A percentile compares a stretch with the other conserved stretches of the same genome.
These are phyloP conservation scores for Colletotrichum lini DNA, from an alignment of 2,329 filamentous ascomycete genomes.

Conservation along the genomic window DNA sequence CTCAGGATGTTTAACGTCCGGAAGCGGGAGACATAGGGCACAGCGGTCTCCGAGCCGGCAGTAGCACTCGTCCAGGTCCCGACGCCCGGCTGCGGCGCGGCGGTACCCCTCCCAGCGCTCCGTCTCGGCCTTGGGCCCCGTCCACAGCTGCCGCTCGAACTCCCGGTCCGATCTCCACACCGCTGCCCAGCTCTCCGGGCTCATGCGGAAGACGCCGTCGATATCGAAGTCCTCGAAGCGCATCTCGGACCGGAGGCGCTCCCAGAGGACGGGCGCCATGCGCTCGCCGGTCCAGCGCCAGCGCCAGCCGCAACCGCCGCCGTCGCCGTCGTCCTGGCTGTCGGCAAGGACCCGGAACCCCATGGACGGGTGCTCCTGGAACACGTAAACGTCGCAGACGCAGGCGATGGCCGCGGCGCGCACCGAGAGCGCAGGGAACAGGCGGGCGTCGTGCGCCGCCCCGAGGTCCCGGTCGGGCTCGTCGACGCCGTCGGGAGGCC, in stretches of 20 bases:
- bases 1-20: slow-evolving; percentile 3
- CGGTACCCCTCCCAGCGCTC: slow-evolving; percentile 28
- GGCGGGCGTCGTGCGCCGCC: background rate
- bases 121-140: slow-evolving; percentile 5
- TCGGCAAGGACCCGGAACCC: background rate
- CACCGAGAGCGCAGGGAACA: slow-evolving; percentile 34
- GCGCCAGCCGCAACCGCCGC: background rate
- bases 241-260: slow-evolving; percentile 2
- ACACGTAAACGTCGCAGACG: background rate
- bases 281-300: slow-evolving; percentile 12
- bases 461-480: background rate
- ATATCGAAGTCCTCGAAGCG: slow-evolving; percentile 3
- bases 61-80: slow-evolving; percentile 27
- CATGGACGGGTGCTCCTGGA: background rate
- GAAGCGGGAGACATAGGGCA: slow-evolving; percentile 17
- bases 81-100: background rate
- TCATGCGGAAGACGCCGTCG: slow-evolving; percentile 20
- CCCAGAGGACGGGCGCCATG: slow-evolving; percentile 15
- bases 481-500: slow-evolving; percentile 10
- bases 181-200: background rate
- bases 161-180: slow-evolving; percentile 26
- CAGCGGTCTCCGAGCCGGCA: slow-evolving; percentile 23
- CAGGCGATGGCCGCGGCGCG: slow-evolving; percentile 14
- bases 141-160: slow-evolving; percentile 19
- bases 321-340: background rate